phyloP scores from a whole-genome alignment of 306 rosid genomes.

The Nissolia schottii region DNA sequence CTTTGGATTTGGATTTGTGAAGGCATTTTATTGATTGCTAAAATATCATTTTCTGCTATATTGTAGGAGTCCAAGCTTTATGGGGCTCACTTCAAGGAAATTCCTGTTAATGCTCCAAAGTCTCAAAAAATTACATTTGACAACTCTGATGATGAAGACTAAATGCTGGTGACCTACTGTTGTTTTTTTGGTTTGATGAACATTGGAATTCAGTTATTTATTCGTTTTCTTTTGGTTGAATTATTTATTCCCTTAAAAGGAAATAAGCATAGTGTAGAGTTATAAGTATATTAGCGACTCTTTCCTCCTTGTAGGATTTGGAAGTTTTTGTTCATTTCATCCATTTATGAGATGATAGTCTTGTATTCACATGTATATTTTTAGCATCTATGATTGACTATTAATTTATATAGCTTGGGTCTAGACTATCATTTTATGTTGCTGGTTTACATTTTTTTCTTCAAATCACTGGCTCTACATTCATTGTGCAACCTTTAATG shows the following conservation, averaged over 20 bases:
- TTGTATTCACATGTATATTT: background rate
- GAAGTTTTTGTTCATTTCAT: background rate
- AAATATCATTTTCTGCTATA: constrained; percentile 10
- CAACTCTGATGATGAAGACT: constrained; percentile 75
- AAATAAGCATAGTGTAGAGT: background rate
- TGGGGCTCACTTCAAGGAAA: constrained; percentile 94
- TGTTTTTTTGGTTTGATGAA: background rate
- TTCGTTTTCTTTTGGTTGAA: background rate
- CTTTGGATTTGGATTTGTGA: background rate
- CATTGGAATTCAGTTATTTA: constrained; percentile 3
- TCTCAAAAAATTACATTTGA: constrained; percentile 71
- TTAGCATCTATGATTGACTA: background rate
- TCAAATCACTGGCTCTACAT: background rate
- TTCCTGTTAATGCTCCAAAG: constrained; percentile 70
- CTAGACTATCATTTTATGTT: background rate
- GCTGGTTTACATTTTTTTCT: too few species aligned
- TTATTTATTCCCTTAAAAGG: constrained; percentile 25
- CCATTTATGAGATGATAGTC: background rate
- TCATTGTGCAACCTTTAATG: background rate
- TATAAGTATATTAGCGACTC: background rate
- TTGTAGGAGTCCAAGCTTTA: constrained; percentile 86
- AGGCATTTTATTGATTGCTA: constrained; percentile 1
- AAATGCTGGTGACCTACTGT: constrained; percentile 21
- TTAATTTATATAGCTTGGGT: background rate
- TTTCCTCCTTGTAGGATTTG: constrained; percentile 5